phyloP scores from a whole-genome alignment of 2,329 filamentous ascomycete genomes.

The Epichloe elymi region DNA sequence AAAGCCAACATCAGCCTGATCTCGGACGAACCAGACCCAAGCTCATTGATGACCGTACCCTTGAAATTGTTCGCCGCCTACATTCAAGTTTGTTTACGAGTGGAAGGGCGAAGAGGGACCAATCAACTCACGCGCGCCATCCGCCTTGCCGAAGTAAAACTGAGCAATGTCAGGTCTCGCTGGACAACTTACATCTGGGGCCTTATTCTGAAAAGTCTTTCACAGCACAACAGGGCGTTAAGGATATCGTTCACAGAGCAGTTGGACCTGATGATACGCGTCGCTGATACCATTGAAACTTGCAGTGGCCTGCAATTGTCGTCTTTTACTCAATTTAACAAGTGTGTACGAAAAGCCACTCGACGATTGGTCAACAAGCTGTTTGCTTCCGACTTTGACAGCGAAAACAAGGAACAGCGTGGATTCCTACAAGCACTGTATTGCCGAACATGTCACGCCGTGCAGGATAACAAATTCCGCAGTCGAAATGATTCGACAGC shows the following conservation, averaged over 20 bases:
- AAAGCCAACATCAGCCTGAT: constrained; percentile 9
- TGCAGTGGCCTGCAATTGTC: constrained; percentile 11
- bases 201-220: constrained; percentile 20
- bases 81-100: constrained; percentile 22
- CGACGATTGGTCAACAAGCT: constrained; percentile 14
- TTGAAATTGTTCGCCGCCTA: constrained; percentile 35
- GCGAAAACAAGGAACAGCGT: neutral
- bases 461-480: neutral
- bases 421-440: neutral
- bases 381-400: neutral
- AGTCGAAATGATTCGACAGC: neutral
- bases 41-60: constrained; percentile 13
- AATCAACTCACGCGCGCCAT: constrained; percentile 20
- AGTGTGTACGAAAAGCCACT: constrained; percentile 10
- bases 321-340: constrained; percentile 11
- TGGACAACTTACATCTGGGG: constrained; percentile 21
- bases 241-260: constrained; percentile 17
- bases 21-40: constrained; percentile 12
- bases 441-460: neutral
- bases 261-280: constrained; percentile 15
- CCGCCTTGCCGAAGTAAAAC: constrained; percentile 15
- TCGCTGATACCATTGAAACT: constrained; percentile 16
- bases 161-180: constrained; percentile 11
- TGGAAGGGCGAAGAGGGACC: constrained; percentile 9
- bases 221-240: constrained; percentile 16